phyloP scores from a whole-genome alignment of 176 grass and related monocot species.

The Triticum timopheevii region DNA sequence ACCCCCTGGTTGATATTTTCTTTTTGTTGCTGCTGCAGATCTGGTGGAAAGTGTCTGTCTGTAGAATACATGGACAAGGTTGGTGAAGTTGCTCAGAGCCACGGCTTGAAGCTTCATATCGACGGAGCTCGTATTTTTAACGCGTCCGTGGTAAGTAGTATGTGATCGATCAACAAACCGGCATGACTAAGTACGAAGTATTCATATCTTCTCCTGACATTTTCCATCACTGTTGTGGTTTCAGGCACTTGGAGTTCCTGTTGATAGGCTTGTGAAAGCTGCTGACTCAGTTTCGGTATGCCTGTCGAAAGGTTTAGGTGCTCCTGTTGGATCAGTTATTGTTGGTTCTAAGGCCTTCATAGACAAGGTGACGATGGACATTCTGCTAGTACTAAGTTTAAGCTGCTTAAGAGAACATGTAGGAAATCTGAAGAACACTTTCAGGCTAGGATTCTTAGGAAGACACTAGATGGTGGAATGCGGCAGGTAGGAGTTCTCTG shows the following conservation, averaged over 20 bases:
- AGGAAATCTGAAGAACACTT: neutral
- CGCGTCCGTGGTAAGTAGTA: conserved; percentile 84
- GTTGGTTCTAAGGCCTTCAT: conserved; percentile 77
- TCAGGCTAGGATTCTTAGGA: conserved; percentile 87
- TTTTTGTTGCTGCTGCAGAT: conserved; percentile 33
- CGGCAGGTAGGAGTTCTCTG: conserved; percentile 88
- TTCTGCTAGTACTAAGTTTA: neutral
- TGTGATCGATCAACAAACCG: neutral
- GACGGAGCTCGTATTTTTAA: conserved; percentile 98
- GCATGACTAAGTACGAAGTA: neutral
- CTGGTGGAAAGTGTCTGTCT: conserved; percentile 80
- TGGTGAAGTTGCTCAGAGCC: conserved; percentile 60
- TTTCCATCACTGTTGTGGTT: neutral
- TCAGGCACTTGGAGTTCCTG: conserved; percentile 84
- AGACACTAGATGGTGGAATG: conserved; percentile 95
- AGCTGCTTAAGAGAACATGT: neutral
- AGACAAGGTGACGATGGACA: conserved; percentile 50
- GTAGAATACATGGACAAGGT: conserved; percentile 79
- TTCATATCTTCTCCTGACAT: neutral
- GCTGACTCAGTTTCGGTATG: conserved; percentile 95
- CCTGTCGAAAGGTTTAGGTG: conserved; percentile 92
- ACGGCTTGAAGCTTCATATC: conserved; percentile 92
- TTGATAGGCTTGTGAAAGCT: conserved; percentile 73
- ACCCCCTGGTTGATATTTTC: neutral
- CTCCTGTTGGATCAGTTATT: conserved; percentile 87